Evolutionary conservation across 2,329 filamentous ascomycete species (phyloP).

Genomic region (Xylariomycetidae sp.): DNA sequence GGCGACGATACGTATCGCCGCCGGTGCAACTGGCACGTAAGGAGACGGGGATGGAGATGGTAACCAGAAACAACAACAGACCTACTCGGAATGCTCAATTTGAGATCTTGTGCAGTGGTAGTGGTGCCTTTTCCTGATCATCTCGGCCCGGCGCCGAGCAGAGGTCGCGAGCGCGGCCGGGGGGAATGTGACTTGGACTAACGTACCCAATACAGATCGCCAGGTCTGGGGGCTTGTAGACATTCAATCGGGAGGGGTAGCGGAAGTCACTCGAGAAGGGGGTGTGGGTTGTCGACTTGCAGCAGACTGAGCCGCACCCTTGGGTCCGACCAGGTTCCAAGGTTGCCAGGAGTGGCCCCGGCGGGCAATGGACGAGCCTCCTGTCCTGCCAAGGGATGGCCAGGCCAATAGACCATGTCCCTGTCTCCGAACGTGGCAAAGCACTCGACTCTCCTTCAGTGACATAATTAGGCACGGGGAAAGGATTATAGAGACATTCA

Average conservation of each 20-base stretch:
- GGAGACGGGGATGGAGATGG: constrained; percentile 19
- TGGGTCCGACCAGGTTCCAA: too few relatives aligned
- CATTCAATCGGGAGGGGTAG: constrained; percentile 19
- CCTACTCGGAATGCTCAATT: constrained; percentile 27
- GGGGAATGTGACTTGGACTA: constrained; percentile 28
- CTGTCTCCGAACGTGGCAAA: constrained; percentile 21
- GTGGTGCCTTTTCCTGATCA: constrained; percentile 9
- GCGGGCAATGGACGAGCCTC: constrained; percentile 12
- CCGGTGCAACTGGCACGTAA: constrained; percentile 23
- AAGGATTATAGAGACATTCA: constrained; percentile 21
- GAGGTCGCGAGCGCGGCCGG: constrained; percentile 8
- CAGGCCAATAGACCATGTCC: constrained; percentile 18
- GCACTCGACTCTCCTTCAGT: constrained; percentile 18
- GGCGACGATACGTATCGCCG: constrained; percentile 9
- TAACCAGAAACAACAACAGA: constrained; percentile 21
- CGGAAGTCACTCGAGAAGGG: constrained; percentile 17
- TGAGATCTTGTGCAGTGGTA: too few relatives aligned
- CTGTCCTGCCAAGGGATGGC: constrained; percentile 18
- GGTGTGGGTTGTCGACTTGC: constrained; percentile 11
- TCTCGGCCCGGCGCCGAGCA: constrained; percentile 12
- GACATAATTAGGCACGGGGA: constrained; percentile 20
- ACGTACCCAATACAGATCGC: constrained; percentile 23
- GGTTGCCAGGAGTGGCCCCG: constrained; percentile 4
- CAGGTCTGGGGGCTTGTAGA: constrained; percentile 20
- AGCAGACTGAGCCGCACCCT: constrained; percentile 14